Evolutionary conservation across 352 stramenopile species (phyloP).

Genomic region (Phytophthora pinifolia): DNA sequence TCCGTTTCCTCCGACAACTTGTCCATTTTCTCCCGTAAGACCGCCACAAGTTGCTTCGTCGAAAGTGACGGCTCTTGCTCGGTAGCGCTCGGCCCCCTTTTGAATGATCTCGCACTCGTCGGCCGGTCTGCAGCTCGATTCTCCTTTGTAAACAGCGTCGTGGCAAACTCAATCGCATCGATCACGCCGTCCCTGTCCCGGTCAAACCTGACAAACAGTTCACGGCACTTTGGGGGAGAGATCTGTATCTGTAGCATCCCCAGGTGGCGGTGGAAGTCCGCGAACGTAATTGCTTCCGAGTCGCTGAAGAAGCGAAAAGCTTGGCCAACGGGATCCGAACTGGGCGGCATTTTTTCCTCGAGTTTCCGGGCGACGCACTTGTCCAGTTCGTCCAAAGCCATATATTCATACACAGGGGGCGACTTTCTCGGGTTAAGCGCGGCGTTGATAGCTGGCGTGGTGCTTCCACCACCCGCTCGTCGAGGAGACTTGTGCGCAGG

Average conservation of each 20-base stretch:
- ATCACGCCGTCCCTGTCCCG: slow-evolving; percentile 58
- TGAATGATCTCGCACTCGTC: slow-evolving; percentile 18
- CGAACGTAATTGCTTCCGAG: slow-evolving; percentile 57
- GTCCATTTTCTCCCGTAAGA: slow-evolving; percentile 62
- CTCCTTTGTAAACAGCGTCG: slow-evolving; percentile 52
- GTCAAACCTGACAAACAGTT: slow-evolving; percentile 71
- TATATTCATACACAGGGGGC: slow-evolving; percentile 46
- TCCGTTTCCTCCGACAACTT: slow-evolving; percentile 71
- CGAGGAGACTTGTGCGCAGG: slow-evolving; percentile 1
- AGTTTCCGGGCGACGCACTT: slow-evolving; percentile 60
- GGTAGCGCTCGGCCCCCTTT: slow-evolving; percentile 16
- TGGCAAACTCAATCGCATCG: slow-evolving; percentile 66
- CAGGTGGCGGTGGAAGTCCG: slow-evolving; percentile 60
- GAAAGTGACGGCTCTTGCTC: slow-evolving; percentile 45
- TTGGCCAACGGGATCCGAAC: slow-evolving; percentile 55
- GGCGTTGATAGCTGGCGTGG: not conserved
- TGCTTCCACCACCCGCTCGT: slow-evolving; percentile 1
- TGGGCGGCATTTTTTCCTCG: slow-evolving; percentile 48
- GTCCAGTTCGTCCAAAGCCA: slow-evolving; percentile 55
- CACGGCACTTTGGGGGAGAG: slow-evolving; percentile 47
- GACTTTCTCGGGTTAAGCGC: slow-evolving; percentile 22
- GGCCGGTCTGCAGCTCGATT: slow-evolving; percentile 22
- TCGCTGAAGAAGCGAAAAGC: slow-evolving; percentile 74
- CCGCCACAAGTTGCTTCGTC: slow-evolving; percentile 58
- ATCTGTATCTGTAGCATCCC: slow-evolving; percentile 61